Evolutionary conservation across 768 basidiomycete species (phyloP), one percentile per base, ranked within the genome.

Genomic region (Pulveroboletus frians): DNA sequence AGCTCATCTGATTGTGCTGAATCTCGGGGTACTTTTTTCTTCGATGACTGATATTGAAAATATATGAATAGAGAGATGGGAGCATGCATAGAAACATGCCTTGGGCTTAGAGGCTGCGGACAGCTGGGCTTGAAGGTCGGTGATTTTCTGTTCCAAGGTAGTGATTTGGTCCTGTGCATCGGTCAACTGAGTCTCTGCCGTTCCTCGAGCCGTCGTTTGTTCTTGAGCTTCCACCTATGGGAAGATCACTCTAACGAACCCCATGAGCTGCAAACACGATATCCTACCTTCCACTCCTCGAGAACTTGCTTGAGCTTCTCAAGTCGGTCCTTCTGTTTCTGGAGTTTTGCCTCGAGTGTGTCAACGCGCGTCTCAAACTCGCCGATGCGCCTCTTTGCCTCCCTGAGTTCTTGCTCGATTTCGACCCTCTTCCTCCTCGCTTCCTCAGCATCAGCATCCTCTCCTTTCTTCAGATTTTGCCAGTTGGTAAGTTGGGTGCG

Each of bases 401-500:
- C 75, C 47, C 71, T 69, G 14, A 81, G 69, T 47, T 78, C 68
- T 3, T 76, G 66, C 49, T 88, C 83, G 10, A 88, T 70, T 29
- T 81, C 76, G 9, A 75, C 68, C 9, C 77, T 76, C 47, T 73
- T 69, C 59, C 80, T 82, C 36, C 80, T 74, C 44, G 76, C 66
- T 6, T 68, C 63, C 45, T 83, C 85, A 9, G 76, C 70, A 29
- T 85, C 81, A 15, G 71, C 76, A 10, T 76, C 80, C 40, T 80
- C 84, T 41, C 79, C 81, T 23, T 70, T 80, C 58, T 88, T 88
- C 15, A 87, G 64, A 23, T 65, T 74, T 58, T 85, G 75, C 85
- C 84, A 88, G 58, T 83, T 79, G 36, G 78, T 77, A 9, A 89
- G 68, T 56, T 90, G 87, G 14, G 76, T 75, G 43, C 77, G 74